phyloP scores from a whole-genome alignment of 2,329 filamentous ascomycete species.

The Graphium sp. region DNA sequence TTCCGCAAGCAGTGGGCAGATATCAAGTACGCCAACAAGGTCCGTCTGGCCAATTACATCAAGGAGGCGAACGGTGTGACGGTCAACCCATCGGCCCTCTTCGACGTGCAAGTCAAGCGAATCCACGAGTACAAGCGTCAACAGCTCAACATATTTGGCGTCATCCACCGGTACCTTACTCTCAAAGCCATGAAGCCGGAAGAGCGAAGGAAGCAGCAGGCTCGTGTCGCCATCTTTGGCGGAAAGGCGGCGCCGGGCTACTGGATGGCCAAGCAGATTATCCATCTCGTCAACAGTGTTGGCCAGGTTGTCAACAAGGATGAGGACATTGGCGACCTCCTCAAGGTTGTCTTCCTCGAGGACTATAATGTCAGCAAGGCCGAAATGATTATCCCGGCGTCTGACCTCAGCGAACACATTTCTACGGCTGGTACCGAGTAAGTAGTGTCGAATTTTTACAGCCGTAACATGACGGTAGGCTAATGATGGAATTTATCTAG shows the following conservation, averaged over 20 bases:
- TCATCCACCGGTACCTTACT: constrained; percentile 82
- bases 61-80: constrained; percentile 62
- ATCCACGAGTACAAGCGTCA: constrained; percentile 99
- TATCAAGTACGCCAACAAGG: constrained; percentile 95
- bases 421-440: constrained; percentile 90
- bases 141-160: constrained; percentile 96
- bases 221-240: constrained; percentile 89
- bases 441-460: constrained; percentile 11
- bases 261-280: constrained; percentile 99
- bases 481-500: constrained; percentile 14
- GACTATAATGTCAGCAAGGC: constrained; percentile 99
- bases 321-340: constrained; percentile 73
- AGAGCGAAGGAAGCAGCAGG: constrained; percentile 72
- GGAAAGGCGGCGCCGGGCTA: constrained; percentile 96
- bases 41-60: constrained; percentile 81
- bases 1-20: constrained; percentile 93
- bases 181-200: constrained; percentile 75
- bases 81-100: constrained; percentile 77
- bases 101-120: constrained; percentile 96
- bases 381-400: constrained; percentile 87
- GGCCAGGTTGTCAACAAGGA: constrained; percentile 85
- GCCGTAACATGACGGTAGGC: constrained; percentile 2
- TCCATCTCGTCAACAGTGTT: constrained; percentile 89
- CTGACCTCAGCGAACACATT: constrained; percentile 95
- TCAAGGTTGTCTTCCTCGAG: constrained; percentile 94